These are phyloP conservation scores for Saccharomycopsis sp. DNA, from an alignment of 805 yeast species.

Conservation along the genomic window DNA sequence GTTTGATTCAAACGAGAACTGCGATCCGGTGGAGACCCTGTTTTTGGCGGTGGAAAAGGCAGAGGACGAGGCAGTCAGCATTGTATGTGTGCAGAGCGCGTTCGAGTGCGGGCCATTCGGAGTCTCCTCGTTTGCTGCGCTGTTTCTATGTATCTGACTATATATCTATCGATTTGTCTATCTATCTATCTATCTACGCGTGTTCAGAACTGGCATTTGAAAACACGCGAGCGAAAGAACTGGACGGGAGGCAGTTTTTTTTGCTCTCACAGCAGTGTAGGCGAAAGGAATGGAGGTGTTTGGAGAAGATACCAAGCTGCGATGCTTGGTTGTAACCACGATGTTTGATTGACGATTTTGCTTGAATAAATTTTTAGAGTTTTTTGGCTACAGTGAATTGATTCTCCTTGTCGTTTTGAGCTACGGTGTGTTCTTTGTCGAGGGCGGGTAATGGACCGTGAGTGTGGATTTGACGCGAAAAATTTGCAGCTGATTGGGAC, in stretches of 20 bases:
- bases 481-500: background rate
- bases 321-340: background rate
- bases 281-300: background rate
- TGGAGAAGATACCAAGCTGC: background rate
- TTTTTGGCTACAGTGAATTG: background rate
- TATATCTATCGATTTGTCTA: no score
- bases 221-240: no score
- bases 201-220: no score
- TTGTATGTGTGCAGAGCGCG: background rate
- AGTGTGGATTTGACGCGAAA: background rate
- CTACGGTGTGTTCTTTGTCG: background rate
- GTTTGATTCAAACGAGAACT: slow-evolving; percentile 20
- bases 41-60: background rate
- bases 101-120: background rate
- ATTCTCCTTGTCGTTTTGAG: background rate
- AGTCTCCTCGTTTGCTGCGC: background rate
- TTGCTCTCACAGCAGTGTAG: no score
- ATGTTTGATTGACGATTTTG: background rate
- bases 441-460: background rate
- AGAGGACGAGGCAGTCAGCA: background rate
- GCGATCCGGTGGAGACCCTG: slow-evolving; percentile 14
- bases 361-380: background rate
- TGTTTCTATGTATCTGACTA: no score
- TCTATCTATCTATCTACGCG: no score
- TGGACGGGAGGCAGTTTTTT: no score